Evolutionary conservation across 2,329 filamentous ascomycete species (phyloP), one percentile per base, ranked within the genome.

Genomic region (Rhynchosporium secalis): DNA sequence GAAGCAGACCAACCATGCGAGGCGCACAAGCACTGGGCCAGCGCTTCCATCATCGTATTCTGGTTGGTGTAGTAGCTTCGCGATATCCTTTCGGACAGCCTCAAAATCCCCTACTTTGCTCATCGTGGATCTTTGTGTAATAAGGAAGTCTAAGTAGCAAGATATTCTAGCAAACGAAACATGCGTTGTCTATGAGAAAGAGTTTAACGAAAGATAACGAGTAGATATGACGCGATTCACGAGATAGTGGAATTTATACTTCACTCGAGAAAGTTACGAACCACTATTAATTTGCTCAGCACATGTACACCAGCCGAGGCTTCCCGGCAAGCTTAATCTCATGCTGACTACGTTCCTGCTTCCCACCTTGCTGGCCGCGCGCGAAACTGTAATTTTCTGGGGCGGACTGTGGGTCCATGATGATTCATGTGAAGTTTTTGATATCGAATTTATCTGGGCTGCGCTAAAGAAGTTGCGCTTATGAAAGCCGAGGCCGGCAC

Each of bases 21-120:
- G 77, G 12, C 86, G 81, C 60, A 88, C 84, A 56, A 88, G 81
- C 0, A 88, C 82, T 0, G 85, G 86, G 1, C 85, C 86, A 36
- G 83, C 83, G 62, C 82, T 86, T 20, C 85, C 86, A 74, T 88
- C 85, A 68, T 88, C 86, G 72, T 87, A 88, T 66, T 78, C 83
- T 28, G 86, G 85, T 72, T 87, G 83, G 64, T 82, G 76, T 52
- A 86, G 75, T 60, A 85, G 78, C 31, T 76, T 76, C 64, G 74
- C 75, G 59, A 86, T 81, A 68, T 84, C 83, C 68, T 79, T 78
- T 55, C 79, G 79, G 68, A 86, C 84, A 46, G 80, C 78, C 51
- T 82, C 81, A 68, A 90, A 81, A 77, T 91, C 90, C 46, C 90
- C 86, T 72, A 85, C 83, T 77, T 88, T 61, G 55, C 70, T 70